Conservation (phyloP, 441 rosid species). For the Populus tomentosa region DNA sequence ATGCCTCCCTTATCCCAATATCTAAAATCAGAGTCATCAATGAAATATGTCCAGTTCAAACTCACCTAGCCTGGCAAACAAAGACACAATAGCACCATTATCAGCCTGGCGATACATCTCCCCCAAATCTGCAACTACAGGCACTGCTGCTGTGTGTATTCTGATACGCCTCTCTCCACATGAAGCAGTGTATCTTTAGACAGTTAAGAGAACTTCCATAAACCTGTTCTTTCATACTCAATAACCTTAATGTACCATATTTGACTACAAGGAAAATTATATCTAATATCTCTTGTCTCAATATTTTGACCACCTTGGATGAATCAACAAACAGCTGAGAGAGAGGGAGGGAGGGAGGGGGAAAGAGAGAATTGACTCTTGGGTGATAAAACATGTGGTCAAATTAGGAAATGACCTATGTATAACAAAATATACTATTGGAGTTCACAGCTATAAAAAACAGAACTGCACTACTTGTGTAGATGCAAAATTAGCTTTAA, state of each 20-base stretch:
- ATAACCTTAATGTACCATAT: conserved; percentile 2
- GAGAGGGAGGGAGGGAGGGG: background rate
- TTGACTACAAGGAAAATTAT: conserved; percentile 8
- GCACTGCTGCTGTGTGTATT: conserved; percentile 93
- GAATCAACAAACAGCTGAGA: background rate
- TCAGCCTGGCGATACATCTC: conserved; percentile 99
- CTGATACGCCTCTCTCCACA: conserved; percentile 99
- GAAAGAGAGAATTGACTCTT: background rate
- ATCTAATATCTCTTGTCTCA: background rate
- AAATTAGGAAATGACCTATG: background rate
- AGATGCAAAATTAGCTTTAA: background rate
- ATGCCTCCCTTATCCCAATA: conserved; percentile 5
- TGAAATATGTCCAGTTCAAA: conserved; percentile 15
- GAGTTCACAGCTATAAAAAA: background rate
- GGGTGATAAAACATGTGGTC: background rate
- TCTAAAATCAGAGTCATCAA: conserved; percentile 16
- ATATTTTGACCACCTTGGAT: background rate
- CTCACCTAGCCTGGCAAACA: conserved; percentile 82
- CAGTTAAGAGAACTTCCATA: conserved; percentile 33
- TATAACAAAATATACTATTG: background rate
- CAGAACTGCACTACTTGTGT: background rate
- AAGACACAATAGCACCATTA: conserved; percentile 79
- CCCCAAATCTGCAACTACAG: conserved; percentile 87
- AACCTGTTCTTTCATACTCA: conserved; percentile 4
- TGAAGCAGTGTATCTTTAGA: conserved; percentile 90